Percentiles rank a stretch among this genome's conserved stretches.
These are phyloP conservation scores for Diplogelasinospora grovesii DNA, from an alignment of 495 filamentous ascomycete genomes.

Conservation along the genomic window DNA sequence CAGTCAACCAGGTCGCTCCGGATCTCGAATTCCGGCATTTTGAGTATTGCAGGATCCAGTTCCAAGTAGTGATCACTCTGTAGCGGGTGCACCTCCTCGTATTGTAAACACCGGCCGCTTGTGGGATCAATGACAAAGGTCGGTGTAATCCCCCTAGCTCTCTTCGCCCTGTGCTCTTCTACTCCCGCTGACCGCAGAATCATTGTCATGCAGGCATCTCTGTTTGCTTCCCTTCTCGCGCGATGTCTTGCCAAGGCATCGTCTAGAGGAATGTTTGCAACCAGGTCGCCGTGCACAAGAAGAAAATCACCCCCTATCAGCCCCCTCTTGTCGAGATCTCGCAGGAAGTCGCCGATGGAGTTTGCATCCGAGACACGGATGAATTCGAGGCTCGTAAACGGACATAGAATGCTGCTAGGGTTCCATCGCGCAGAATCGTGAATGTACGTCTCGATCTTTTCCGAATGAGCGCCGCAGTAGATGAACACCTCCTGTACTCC, in stretches of 20 bases:
- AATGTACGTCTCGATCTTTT: slow-evolving; percentile 82
- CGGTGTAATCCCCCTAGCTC: slow-evolving; percentile 63
- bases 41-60: slow-evolving; percentile 56
- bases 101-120: slow-evolving; percentile 80
- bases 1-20: slow-evolving; percentile 89
- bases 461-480: slow-evolving; percentile 85
- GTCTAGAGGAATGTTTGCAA: slow-evolving; percentile 82
- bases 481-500: slow-evolving; percentile 89
- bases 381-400: slow-evolving; percentile 76
- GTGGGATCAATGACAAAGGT: slow-evolving; percentile 80
- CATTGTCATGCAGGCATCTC: slow-evolving; percentile 98
- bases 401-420: slow-evolving; percentile 54
- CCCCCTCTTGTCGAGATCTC: slow-evolving; percentile 81
- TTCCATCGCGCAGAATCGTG: slow-evolving; percentile 39
- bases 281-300: slow-evolving; percentile 87
- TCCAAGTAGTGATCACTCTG: slow-evolving; percentile 49
- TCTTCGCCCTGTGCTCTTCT: slow-evolving; percentile 57
- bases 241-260: slow-evolving; percentile 71
- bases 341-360: slow-evolving; percentile 91
- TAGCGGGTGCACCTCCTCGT: slow-evolving; percentile 64
- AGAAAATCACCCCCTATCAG: slow-evolving; percentile 89
- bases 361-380: slow-evolving; percentile 74
- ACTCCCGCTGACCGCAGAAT: slow-evolving; percentile 73
- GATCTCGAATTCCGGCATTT: slow-evolving; percentile 59
- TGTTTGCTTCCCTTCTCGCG: slow-evolving; percentile 72